Evolutionary conservation across 352 stramenopile genomes (phyloP).

Genomic region (Nothophytophthora sp.): DNA sequence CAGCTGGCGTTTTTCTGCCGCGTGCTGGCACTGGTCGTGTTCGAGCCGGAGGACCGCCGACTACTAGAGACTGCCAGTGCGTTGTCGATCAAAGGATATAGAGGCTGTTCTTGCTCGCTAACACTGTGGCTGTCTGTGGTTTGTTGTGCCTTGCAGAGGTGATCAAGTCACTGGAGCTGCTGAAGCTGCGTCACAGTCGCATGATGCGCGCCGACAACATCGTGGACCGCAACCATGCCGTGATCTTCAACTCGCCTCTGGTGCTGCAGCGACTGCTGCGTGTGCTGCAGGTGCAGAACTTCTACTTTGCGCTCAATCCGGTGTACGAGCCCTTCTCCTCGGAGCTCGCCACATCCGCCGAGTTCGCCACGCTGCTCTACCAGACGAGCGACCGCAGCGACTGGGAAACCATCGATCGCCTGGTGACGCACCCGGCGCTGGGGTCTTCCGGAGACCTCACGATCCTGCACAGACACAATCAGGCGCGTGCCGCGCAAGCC

Average conservation of each 20-base stretch:
- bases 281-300: constrained; percentile 84
- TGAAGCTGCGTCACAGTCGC: constrained; percentile 84
- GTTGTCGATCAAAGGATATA: constrained; percentile 4
- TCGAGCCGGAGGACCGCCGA: constrained; percentile 94
- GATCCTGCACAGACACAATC: constrained; percentile 47
- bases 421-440: constrained; percentile 54
- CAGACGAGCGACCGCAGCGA: constrained; percentile 74
- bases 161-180: constrained; percentile 93
- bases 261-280: constrained; percentile 73
- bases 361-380: constrained; percentile 82
- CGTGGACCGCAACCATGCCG: constrained; percentile 93
- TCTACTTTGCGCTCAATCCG: constrained; percentile 81
- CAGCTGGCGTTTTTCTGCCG: constrained; percentile 96
- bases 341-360: constrained; percentile 76
- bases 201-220: constrained; percentile 82
- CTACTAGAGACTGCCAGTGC: constrained; percentile 90
- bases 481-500: constrained; percentile 16
- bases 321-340: constrained; percentile 84
- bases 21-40: constrained; percentile 95
- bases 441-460: constrained; percentile 47
- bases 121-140: constrained; percentile 1
- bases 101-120: constrained; percentile 12
- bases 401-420: constrained; percentile 72
- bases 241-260: constrained; percentile 88
- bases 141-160: constrained; percentile 80